These are phyloP conservation scores for Trichoderma arundinaceum DNA, from an alignment of 2,329 filamentous ascomycete species.

Conservation along the genomic window DNA sequence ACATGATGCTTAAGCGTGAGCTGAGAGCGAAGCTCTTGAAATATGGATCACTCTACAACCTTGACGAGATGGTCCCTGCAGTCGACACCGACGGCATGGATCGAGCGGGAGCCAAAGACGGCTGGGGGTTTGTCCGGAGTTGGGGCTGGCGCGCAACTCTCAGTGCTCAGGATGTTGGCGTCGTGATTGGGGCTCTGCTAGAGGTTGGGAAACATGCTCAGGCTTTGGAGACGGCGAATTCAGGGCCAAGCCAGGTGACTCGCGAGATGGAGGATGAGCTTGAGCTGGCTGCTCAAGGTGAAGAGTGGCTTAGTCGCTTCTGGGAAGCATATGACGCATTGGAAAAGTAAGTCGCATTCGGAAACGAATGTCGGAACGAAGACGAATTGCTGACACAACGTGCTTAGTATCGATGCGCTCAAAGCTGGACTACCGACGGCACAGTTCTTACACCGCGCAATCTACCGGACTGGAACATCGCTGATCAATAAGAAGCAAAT, in stretches of 20 bases:
- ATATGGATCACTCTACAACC: conserved; percentile 89
- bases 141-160: conserved; percentile 98
- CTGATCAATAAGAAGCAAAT: conserved; percentile 94
- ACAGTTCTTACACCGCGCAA: conserved; percentile 87
- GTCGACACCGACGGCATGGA: conserved; percentile 73
- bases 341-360: conserved; percentile 60
- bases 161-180: conserved; percentile 91
- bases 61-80: conserved; percentile 89
- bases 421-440: conserved; percentile 80
- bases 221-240: conserved; percentile 40
- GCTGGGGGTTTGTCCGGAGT: conserved; percentile 95
- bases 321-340: conserved; percentile 76
- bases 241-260: conserved; percentile 41
- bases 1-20: conserved; percentile 92
- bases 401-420: conserved; percentile 71
- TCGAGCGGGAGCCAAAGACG: conserved; percentile 77
- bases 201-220: conserved; percentile 76
- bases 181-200: conserved; percentile 87
- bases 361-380: neutral
- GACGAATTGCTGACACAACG: conserved; percentile 5
- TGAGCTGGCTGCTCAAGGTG: conserved; percentile 58
- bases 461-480: conserved; percentile 88
- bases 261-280: conserved; percentile 55
- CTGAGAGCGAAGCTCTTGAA: conserved; percentile 84
- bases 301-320: conserved; percentile 71